Evolutionary conservation across 257 asterid species (phyloP), one percentile per base, ranked within the genome.

Genomic region (Penstemon barbatus): DNA sequence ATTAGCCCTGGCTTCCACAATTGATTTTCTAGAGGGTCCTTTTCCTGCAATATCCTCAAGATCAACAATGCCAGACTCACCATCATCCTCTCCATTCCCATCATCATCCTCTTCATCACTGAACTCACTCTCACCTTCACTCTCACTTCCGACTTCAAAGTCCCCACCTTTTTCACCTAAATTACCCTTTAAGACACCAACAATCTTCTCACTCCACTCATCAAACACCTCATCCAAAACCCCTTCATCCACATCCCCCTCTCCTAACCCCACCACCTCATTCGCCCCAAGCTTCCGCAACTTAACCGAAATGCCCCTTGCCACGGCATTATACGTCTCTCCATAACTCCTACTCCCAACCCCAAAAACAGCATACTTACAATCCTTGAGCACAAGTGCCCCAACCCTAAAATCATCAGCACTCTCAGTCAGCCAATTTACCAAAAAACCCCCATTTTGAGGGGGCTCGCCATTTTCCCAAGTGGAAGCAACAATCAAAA

Each of bases 21-120:
- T 12, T n/a, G 85, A 79, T 69, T 68, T 89, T 66, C 96, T 86
- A 0, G 96, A 80, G 15, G 96, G 95, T 44, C 79, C 95, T 82
- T 87, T 93, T 4, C 99, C 99, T 0, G 96, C 99, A 75, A 93
- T 78, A 76, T 93, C 99, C 83, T 93, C 99, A 11, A 93, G 92
- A 86, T 93, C 99, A 81, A 93, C 87, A 69, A 93, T 68, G 4
- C 57, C 96, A 1, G 79, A 71, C 37, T 66, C 90, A 58, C 18
- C 76, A 0, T 44, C 92, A 12, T 75, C 62, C 6, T 68, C 88
- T 11, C 10, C 93, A 38, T 33, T 84, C 4, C 78, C 89, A 9
- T 78, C 91, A 0, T 70, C 81, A 6, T 83, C 95, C 25, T 65
- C 79, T 19, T 84, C 94, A 59, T 78, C 95, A 67, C 77, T 70